Evolutionary conservation across 805 yeast genomes (phyloP), one percentile per base, ranked within the genome.

Genomic region (Kodamaea sagamina): DNA sequence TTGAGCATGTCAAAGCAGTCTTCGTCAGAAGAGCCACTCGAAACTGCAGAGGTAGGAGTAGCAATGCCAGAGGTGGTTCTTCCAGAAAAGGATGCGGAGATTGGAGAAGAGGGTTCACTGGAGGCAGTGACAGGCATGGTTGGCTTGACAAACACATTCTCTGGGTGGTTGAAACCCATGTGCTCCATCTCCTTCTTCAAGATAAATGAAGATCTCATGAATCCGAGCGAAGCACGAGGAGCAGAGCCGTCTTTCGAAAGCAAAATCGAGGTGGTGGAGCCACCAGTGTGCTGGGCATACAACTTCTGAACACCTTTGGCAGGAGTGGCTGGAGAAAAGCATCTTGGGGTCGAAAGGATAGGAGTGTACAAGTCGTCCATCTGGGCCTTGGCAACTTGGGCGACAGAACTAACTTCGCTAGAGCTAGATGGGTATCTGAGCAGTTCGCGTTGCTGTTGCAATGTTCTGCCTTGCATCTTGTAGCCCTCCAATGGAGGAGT

Each of bases 151-250:
- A 48, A 39, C n/a, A 60, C 63, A 47, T 63, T 63, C 43, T 65
- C 71, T 9, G 68, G 63, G 12, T 44, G 42, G 45, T 63, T 63
- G 47, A 42, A 59, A 4, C 72, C 71, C 40, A 56, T 43, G 11
- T 54, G 53, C 38, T 61, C 63, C 61, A 69, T 63, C 47, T 68
- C 74, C 55, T 65, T 66, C 58, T 67, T 67, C 56, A 71, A 65
- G 12, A 71, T 57, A 50, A 64, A 70, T 29, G 72, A 64, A 40
- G 67, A 59, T 55, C 70, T 65, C 75, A 71, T 71, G 50, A 71
- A 71, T 0, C 75, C 75, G 38, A 63, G 46, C 2, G 75, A 70
- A 21, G 68, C 74, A 37, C 70, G 29, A 18, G 41, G 45, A 24
- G 45, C 41, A 24, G 41, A 29, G 13, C 41, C 39, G n/a, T 48